Percentiles rank a stretch among this genome's conserved stretches.
These are phyloP conservation scores for Apiospora rasikravindrae DNA, from an alignment of 2,329 filamentous ascomycete species.

Conservation along the genomic window DNA sequence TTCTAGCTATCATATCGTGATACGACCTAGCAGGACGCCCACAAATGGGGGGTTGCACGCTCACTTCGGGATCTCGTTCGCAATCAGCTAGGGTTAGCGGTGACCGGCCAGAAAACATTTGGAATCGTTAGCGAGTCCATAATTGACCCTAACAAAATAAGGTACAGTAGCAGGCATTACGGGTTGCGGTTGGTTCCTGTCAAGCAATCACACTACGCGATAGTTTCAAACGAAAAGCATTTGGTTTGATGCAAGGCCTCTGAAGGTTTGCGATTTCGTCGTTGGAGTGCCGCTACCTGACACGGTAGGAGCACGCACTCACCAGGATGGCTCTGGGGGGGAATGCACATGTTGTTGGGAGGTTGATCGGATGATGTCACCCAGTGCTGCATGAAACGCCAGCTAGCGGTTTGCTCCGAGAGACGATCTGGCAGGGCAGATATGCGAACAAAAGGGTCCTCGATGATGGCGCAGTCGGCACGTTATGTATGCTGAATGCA, in stretches of 20 bases:
- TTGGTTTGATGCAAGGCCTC: neutral
- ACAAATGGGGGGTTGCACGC: neutral
- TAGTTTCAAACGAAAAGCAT: neutral
- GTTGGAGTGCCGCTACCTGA: neutral
- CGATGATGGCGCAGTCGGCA: constrained; percentile 7
- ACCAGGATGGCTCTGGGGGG: neutral
- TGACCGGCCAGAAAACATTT: neutral
- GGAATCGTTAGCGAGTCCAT: neutral
- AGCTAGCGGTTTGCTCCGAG: constrained; percentile 2
- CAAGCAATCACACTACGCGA: neutral
- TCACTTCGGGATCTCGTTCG: neutral
- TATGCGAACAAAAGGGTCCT: constrained; percentile 12
- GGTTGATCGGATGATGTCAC: constrained; percentile 3
- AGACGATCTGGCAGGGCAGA: neutral
- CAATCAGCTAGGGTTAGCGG: neutral
- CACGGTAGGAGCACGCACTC: too few species aligned
- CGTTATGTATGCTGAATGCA: neutral
- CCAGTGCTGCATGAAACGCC: constrained; percentile 3
- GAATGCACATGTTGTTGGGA: neutral
- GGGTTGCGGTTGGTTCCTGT: constrained; percentile 4
- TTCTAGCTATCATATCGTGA: neutral
- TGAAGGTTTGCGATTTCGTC: neutral
- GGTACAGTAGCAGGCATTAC: neutral
- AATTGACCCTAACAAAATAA: neutral
- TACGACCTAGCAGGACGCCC: neutral